Percentiles rank a stretch among this genome's conserved stretches.
Evolutionary conservation across 257 asterid genomes (phyloP).

Genomic region (Solanum gandarillasii): DNA sequence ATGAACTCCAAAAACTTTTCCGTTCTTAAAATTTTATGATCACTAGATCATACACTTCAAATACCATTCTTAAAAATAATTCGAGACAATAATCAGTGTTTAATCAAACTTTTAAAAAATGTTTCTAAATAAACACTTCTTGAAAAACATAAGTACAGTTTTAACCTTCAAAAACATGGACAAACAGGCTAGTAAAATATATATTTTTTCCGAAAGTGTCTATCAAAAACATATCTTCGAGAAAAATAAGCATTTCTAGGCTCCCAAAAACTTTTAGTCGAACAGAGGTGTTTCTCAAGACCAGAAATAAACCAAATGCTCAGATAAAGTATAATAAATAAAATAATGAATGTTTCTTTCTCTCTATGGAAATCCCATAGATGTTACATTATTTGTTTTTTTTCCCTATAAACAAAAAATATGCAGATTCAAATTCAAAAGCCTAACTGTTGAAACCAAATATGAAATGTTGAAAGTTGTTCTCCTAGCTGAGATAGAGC

Average conservation of each 20-base stretch:
- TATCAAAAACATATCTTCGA: accelerated
- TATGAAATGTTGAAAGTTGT: too few species aligned
- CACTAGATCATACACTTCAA: too few species aligned
- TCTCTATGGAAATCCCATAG: neutral
- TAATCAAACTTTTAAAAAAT: too few species aligned
- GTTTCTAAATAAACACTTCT: too few species aligned
- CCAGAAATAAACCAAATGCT: neutral
- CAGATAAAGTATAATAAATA: neutral
- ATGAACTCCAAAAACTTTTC: too few species aligned
- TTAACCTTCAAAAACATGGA: neutral
- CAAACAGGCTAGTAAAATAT: neutral
- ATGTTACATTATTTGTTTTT: neutral
- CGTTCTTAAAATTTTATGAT: too few species aligned
- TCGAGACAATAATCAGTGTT: too few species aligned
- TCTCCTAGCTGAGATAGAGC: too few species aligned
- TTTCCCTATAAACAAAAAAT: neutral
- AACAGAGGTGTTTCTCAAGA: neutral
- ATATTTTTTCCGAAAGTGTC: too few species aligned
- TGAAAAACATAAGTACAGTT: too few species aligned
- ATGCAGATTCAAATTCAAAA: neutral
- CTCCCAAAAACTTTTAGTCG: neutral
- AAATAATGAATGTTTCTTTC: neutral
- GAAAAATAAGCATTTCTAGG: neutral
- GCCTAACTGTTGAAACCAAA: neutral
- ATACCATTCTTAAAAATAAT: too few species aligned